Evolutionary conservation across 768 basidiomycete species (phyloP).

Genomic region (Mycena maculata): DNA sequence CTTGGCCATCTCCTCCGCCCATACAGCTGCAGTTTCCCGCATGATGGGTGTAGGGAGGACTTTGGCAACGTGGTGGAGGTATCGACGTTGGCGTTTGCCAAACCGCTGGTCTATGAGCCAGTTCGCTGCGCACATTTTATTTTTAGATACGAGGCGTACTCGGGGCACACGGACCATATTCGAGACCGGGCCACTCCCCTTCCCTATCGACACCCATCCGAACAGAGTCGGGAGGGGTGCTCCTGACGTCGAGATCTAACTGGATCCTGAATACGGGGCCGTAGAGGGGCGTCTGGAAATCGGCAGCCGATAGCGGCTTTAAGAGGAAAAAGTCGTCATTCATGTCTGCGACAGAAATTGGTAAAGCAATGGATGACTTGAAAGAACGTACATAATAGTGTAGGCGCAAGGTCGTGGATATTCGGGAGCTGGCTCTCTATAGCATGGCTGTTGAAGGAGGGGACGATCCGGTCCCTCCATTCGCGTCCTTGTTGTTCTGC

Average conservation of each 20-base stretch:
- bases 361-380: too few relatives aligned
- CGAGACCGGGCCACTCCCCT: slow-evolving; percentile 34
- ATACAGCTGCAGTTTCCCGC: slow-evolving; percentile 29
- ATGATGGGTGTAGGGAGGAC: slow-evolving; percentile 23
- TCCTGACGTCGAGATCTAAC: slow-evolving; percentile 20
- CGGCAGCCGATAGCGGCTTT: slow-evolving; percentile 22
- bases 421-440: slow-evolving; percentile 35
- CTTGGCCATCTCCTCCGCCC: slow-evolving; percentile 28
- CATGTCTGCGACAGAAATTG: slow-evolving; percentile 3
- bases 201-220: slow-evolving; percentile 26
- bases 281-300: slow-evolving; percentile 27
- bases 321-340: slow-evolving; percentile 35
- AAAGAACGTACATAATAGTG: slow-evolving; percentile 28
- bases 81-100: slow-evolving; percentile 26
- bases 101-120: slow-evolving; percentile 36
- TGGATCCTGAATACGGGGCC: slow-evolving; percentile 36
- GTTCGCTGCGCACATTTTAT: slow-evolving; percentile 21
- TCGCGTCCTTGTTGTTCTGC: slow-evolving; percentile 7
- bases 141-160: not conserved
- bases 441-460: slow-evolving; percentile 35
- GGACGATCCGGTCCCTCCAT: slow-evolving; percentile 30
- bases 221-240: slow-evolving; percentile 12
- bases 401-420: slow-evolving; percentile 25
- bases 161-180: slow-evolving; percentile 14
- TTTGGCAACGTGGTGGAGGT: slow-evolving; percentile 32